Conservation (phyloP, 2,329 filamentous ascomycete genomes). For the Cytospora paraplurivora region DNA sequence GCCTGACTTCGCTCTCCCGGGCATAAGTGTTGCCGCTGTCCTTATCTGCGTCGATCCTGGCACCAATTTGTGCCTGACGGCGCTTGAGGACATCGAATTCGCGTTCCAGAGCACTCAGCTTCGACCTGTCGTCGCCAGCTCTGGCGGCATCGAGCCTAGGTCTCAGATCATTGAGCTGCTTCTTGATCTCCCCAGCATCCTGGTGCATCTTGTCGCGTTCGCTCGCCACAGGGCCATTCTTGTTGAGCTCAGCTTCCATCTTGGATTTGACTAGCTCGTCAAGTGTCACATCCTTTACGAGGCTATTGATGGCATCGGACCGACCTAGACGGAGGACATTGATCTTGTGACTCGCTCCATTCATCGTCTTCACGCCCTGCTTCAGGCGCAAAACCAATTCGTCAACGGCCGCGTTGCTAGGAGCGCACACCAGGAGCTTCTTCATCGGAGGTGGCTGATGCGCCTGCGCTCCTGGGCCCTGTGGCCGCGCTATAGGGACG, state of each 20-base stretch:
- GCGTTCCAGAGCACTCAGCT: conserved; percentile 63
- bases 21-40: conserved; percentile 80
- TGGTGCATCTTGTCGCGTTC: conserved; percentile 62
- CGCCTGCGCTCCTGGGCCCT: conserved; percentile 41
- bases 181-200: conserved; percentile 72
- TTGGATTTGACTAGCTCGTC: conserved; percentile 85
- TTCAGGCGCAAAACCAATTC: conserved; percentile 94
- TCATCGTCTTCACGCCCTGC: conserved; percentile 76
- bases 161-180: conserved; percentile 70
- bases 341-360: conserved; percentile 72
- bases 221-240: conserved; percentile 54
- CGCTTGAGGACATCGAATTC: conserved; percentile 78
- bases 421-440: conserved; percentile 95
- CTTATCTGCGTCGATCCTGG: conserved; percentile 83
- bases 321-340: conserved; percentile 88
- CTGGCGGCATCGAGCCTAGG: conserved; percentile 70
- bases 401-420: conserved; percentile 96
- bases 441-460: conserved; percentile 51
- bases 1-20: conserved; percentile 83
- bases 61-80: conserved; percentile 73
- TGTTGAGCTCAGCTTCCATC: conserved; percentile 62
- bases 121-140: conserved; percentile 51
- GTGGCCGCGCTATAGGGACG: conserved; percentile 48
- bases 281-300: conserved; percentile 87
- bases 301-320: conserved; percentile 87